Base-by-base conservation (phyloP, 2,329 filamentous ascomycete genomes). In the Aspergillus sp. region DNA sequence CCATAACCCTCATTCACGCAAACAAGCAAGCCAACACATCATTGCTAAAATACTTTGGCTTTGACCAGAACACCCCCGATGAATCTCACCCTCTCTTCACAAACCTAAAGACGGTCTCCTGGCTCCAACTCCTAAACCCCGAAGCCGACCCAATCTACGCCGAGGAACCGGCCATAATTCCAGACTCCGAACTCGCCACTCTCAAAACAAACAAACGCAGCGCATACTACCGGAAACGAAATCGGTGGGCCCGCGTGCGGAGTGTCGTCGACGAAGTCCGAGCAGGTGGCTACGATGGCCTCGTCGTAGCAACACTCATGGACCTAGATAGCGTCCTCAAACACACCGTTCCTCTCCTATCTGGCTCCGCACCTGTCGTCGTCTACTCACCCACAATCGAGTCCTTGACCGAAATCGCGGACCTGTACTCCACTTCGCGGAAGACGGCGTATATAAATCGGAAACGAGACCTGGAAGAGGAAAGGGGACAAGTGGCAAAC, bases 111-210 rank as follows among this genome's bases (percentile, higher is more conserved):
- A 86, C 89, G 5, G 80, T 98, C 30, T 93, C 91, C 27, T 99
- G 93, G 93, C 84, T 99, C 2, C 93, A 98, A 75, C 85, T 99
- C 5, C 78, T 97, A 15, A 83, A 89, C 22, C 95, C 95, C 0
- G 77, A 84, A 37, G 79, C 86, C 30, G 95, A 98, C 73, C 82
- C 84, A 1, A 85, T 89, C 4, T 96, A 96, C 75, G 75, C 80
- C 33, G 82, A 84, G 24, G 83, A 88, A 53, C 89, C 91, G 0
- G 80, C 85, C 0, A 70, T 77, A 0, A 79, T 88, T 1, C 67
- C 86, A 0, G 79, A 86, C 0, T 83, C 86, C 15, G 82, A 83
- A 22, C 79, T 98, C 2, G 79, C 84, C 0, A 77, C 82, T 1
- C 87, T 89, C 83, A 98, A 97, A 77, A 84, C 88, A 13, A 91